Base-by-base conservation (phyloP, 495 filamentous ascomycete species). In the Aspergillus cavernicola region DNA sequence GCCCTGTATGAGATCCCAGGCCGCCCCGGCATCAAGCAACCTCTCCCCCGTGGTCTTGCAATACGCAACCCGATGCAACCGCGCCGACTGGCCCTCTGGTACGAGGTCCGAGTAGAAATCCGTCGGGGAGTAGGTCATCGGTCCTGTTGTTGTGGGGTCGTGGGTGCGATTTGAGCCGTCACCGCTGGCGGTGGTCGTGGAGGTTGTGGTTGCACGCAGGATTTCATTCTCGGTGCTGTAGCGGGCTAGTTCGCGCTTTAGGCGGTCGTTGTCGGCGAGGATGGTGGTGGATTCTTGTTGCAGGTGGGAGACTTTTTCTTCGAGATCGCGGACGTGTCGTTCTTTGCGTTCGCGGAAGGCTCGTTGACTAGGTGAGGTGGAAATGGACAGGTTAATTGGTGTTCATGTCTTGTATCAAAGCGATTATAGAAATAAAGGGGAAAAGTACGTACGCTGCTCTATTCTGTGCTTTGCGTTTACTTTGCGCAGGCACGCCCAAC, bases 311-410 rank as follows among this genome's bases (percentile, higher is more conserved):
- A 97, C 85, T 62, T 95, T 93, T 44, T 82, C 79, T 71, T 97
- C 92, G 26, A 97, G 85, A 49, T 96, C 90, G 66, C 88, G 88
- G 42, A 97, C 90, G 61, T 95, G 92, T 37, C 85, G 83, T 66
- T 97, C 93, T 71, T 97, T 98, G 57, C 93, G 87, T 67, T 98
- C 93, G 51, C 93, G 90, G 67, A 97, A 98, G 40, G 93, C 93
- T 62, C 93, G 86, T 75, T 98, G 93, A 28, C 92, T 97, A n/a
- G n/a, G 54, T 49, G 50, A 28, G 4, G 24, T 9, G 9, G 24
- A 28, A 9, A 28, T n/a, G n/a, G n/a, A n/a, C n/a, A n/a, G n/a
- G n/a, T n/a, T n/a, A n/a, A n/a, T n/a, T n/a, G n/a, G n/a, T n/a
- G n/a, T n/a, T n/a, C n/a, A n/a, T n/a, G n/a, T n/a, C n/a, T n/a